phyloP scores from a whole-genome alignment of 176 grass and related monocot species.

The Pharus latifolius region DNA sequence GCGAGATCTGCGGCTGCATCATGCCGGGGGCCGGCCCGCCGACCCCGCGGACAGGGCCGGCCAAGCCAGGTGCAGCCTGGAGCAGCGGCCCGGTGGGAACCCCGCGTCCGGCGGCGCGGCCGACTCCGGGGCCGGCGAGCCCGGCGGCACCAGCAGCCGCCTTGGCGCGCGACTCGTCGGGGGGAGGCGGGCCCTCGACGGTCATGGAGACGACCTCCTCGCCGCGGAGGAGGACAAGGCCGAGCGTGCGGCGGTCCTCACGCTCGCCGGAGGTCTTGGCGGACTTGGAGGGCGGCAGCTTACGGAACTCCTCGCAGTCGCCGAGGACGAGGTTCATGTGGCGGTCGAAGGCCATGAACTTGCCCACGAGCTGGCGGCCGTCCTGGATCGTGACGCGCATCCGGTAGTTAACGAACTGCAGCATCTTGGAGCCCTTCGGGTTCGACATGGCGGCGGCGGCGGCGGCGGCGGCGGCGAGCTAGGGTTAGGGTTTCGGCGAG shows the following conservation, averaged over 20 bases:
- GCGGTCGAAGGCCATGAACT: constrained; percentile 99
- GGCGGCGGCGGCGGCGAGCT: neutral
- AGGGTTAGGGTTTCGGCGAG: constrained; percentile 40
- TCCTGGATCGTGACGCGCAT: constrained; percentile 99
- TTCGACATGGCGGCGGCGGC: constrained; percentile 60
- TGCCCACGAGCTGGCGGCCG: constrained; percentile 84
- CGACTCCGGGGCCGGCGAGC: constrained; percentile 57
- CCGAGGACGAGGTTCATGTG: constrained; percentile 99
- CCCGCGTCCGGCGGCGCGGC: constrained; percentile 65
- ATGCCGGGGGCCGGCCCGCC: constrained; percentile 79
- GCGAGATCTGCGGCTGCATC: constrained; percentile 97
- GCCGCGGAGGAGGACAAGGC: constrained; percentile 86
- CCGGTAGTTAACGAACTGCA: constrained; percentile 95
- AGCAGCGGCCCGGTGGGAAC: constrained; percentile 66
- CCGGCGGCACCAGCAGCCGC: constrained; percentile 31
- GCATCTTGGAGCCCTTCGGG: constrained; percentile 98
- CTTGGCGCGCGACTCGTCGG: constrained; percentile 89
- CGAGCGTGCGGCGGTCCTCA: constrained; percentile 92
- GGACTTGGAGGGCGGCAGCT: constrained; percentile 72
- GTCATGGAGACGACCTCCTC: constrained; percentile 98
- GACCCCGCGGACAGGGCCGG: constrained; percentile 68
- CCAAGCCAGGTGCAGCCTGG: constrained; percentile 75
- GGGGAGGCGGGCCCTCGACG: constrained; percentile 88
- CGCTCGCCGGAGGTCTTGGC: constrained; percentile 66
- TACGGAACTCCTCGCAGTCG: constrained; percentile 99